Percentiles rank a stretch among this genome's conserved stretches.
Evolutionary conservation across 2,329 filamentous ascomycete species (phyloP).

Genomic region (Polytolypa hystricis): DNA sequence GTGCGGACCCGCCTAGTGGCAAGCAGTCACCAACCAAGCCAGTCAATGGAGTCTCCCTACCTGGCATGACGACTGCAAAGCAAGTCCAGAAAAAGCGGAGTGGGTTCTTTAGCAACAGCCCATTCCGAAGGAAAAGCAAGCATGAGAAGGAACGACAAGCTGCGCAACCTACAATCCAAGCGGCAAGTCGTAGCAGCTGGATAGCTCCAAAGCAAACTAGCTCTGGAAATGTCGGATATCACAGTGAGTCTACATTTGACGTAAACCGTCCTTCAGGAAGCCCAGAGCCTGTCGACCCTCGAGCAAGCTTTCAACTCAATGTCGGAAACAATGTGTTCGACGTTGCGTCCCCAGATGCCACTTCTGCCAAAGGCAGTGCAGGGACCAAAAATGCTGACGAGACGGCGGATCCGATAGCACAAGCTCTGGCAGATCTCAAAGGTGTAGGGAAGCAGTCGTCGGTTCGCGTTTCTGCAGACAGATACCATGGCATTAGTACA

Average conservation of each 20-base stretch:
- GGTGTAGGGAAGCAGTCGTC: slow-evolving; percentile 72
- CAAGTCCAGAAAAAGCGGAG: slow-evolving; percentile 60
- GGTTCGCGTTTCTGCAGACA: slow-evolving; percentile 82
- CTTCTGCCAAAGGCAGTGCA: slow-evolving; percentile 30
- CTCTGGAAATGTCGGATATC: slow-evolving; percentile 28
- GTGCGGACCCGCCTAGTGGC: slow-evolving; percentile 65
- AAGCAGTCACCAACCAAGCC: slow-evolving; percentile 63
- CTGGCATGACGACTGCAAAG: slow-evolving; percentile 49
- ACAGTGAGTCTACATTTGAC: slow-evolving; percentile 16
- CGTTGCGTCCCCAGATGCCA: slow-evolving; percentile 63
- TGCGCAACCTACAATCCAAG: slow-evolving; percentile 24
- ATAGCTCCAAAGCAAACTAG: slow-evolving; percentile 31
- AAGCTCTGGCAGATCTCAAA: slow-evolving; percentile 86
- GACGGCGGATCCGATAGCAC: slow-evolving; percentile 76
- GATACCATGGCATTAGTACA: slow-evolving; percentile 85
- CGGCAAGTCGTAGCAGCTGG: slow-evolving; percentile 44
- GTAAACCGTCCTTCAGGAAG: slow-evolving; percentile 39
- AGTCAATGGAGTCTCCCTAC: slow-evolving; percentile 26
- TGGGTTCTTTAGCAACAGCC: slow-evolving; percentile 86
- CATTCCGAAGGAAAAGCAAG: slow-evolving; percentile 85
- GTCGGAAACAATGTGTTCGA: slow-evolving; percentile 94
- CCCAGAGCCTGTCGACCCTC: slow-evolving; percentile 75
- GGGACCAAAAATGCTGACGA: slow-evolving; percentile 39
- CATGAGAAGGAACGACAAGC: slow-evolving; percentile 51
- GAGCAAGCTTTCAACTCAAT: slow-evolving; percentile 85